Conservation (phyloP, 306 rosid species). For the Crotalaria pallida region DNA sequence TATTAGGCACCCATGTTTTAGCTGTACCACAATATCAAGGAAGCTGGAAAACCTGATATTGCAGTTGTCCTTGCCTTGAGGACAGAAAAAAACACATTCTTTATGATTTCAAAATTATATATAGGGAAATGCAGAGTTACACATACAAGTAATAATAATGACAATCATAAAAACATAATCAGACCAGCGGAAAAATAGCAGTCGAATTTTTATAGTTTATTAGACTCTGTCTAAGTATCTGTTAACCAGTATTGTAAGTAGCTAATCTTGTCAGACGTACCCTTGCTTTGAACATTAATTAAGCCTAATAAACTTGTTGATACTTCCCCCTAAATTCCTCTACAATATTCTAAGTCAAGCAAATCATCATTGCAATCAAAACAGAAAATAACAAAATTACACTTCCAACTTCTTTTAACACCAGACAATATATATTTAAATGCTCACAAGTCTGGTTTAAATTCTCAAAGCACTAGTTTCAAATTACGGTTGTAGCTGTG, state of each 20-base stretch:
- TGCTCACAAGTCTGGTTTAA: background rate
- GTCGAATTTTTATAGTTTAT: background rate
- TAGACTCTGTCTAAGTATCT: background rate
- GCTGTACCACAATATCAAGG: background rate
- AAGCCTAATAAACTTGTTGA: background rate
- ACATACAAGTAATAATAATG: background rate
- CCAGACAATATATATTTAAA: background rate
- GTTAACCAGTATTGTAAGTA: background rate
- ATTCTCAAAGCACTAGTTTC: too few relatives aligned
- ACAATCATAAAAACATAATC: background rate
- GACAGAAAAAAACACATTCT: background rate
- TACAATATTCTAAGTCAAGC: background rate
- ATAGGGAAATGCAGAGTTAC: background rate
- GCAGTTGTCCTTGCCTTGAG: background rate
- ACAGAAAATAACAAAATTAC: background rate
- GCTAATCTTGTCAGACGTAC: background rate
- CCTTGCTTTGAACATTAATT: background rate
- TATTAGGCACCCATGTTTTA: background rate
- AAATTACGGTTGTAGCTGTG: too few relatives aligned
- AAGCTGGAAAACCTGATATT: background rate
- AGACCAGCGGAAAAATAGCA: background rate
- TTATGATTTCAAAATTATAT: background rate
- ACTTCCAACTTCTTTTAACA: background rate
- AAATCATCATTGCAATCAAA: background rate
- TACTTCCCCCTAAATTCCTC: background rate